Evolutionary conservation across 2,329 filamentous ascomycete genomes (phyloP).

Genomic region (Myriosclerotinia curreyana): DNA sequence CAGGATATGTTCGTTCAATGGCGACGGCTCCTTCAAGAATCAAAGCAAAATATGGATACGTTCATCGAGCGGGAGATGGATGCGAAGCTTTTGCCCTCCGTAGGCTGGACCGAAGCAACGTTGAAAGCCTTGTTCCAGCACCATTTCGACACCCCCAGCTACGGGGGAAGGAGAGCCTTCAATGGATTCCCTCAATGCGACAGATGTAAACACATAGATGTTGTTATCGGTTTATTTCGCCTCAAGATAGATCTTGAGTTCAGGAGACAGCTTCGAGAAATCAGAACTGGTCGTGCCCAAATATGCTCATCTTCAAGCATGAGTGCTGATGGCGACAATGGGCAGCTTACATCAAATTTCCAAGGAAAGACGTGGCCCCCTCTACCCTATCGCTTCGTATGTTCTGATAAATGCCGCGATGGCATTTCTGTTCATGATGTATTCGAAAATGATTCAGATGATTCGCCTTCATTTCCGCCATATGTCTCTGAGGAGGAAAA

Average conservation of each 20-base stretch:
- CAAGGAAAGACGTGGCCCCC: not conserved
- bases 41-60: not conserved
- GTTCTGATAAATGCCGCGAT: not conserved
- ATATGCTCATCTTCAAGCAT: not conserved
- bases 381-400: conserved; percentile 13
- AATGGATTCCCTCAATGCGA: conserved; percentile 1
- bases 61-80: conserved; percentile 13
- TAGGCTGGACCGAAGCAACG: conserved; percentile 5
- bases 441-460: conserved; percentile 11
- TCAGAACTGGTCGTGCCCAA: conserved; percentile 2
- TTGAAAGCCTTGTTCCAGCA: not conserved
- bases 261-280: conserved; percentile 9
- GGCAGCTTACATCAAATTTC: not conserved
- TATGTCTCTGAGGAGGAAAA: not conserved
- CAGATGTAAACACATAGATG: not conserved
- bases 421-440: not conserved
- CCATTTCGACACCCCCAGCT: not conserved
- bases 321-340: not conserved
- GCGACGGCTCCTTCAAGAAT: conserved; percentile 1
- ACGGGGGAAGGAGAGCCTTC: not conserved
- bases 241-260: conserved; percentile 9
- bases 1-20: not conserved
- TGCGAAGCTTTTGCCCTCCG: not conserved
- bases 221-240: not conserved
- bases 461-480: not conserved